Evolutionary conservation across 495 filamentous ascomycete genomes (phyloP), one percentile per base, ranked within the genome.

Genomic region (Penicillium robsamsonii): DNA sequence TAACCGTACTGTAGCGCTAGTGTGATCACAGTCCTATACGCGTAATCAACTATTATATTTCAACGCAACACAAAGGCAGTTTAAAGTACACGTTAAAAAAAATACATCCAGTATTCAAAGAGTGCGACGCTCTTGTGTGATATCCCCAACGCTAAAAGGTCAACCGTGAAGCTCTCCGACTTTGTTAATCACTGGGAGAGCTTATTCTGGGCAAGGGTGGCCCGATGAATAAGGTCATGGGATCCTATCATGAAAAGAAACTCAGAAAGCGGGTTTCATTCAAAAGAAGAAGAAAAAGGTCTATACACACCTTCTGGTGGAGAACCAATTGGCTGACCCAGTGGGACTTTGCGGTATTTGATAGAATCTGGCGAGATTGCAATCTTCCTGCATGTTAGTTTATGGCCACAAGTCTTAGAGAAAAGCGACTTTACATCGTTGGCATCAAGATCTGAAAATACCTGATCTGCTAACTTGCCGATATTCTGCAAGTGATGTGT

Each of bases 401-500:
- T 6, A 27, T 35, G 40, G 18, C 1, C 30, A 17, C 13, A 30
- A 1, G 12, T 12, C 9, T 30, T 3, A 5, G 37, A n/a, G 29
- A 17, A 25, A 15, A 11, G 5, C 18, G 18, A 42, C 30, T 20
- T 56, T 57, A 63, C 60, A 41, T 58, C 51, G 50, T 56, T 11
- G 12, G 29, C 43, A 10, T 56, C 30, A 31, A 63, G 54, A 30
- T 63, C 60, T 17, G 60, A 37, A 56, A 37, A 46, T n/a, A 63
- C 33, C 49, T 57, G 27, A 8, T 51, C 56, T 15, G 60, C 60
- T 17, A 40, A 57, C 12, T 38, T 22, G 20, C 44, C 29, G 31
- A 59, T 53, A 40, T 57, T 38, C 10, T 46, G 5, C 53, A 59
- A 13, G 29, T 50, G 43, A 1, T n/a, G 41, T 6, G n/a, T 49